Percentiles rank a stretch among this genome's conserved stretches.
phyloP scores from a whole-genome alignment of 2,329 filamentous ascomycete species.

The Neonectria neomacrospora region DNA sequence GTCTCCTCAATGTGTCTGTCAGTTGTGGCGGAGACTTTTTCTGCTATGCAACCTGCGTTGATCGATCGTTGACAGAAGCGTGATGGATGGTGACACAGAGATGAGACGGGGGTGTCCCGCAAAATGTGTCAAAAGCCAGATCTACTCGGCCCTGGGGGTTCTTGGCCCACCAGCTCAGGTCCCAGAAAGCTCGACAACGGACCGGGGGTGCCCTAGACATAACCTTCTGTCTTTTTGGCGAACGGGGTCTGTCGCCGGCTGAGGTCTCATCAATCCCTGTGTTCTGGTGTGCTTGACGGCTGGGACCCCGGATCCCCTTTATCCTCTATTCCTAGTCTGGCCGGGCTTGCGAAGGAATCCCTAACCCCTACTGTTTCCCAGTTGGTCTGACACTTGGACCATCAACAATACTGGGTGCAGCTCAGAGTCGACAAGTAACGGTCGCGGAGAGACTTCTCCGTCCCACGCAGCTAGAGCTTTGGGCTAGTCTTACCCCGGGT shows the following conservation, averaged over 20 bases:
- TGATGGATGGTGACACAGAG: slow-evolving; percentile 46
- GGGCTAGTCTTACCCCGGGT: slow-evolving; percentile 39
- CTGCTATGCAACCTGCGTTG: slow-evolving; percentile 24
- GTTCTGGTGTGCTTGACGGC: slow-evolving; percentile 35
- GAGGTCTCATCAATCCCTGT: slow-evolving; percentile 30
- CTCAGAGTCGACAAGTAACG: slow-evolving; percentile 35
- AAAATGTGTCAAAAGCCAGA: slow-evolving; percentile 48
- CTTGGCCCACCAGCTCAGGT: slow-evolving; percentile 32
- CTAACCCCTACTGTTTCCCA: slow-evolving; percentile 29
- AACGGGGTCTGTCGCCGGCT: slow-evolving; percentile 41
- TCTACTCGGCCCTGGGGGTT: slow-evolving; percentile 40
- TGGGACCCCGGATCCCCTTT: slow-evolving; percentile 34
- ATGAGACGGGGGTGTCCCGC: slow-evolving; percentile 47
- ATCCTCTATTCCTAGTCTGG: slow-evolving; percentile 48
- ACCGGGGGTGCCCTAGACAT: slow-evolving; percentile 36
- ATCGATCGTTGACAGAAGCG: slow-evolving; percentile 38
- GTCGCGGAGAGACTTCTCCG: slow-evolving; percentile 31
- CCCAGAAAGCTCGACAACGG: slow-evolving; percentile 32
- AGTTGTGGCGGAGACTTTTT: slow-evolving; percentile 30
- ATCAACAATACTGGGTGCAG: slow-evolving; percentile 28
- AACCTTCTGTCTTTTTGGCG: slow-evolving; percentile 42
- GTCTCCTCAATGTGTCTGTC: slow-evolving; percentile 20
- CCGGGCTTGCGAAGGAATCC: slow-evolving; percentile 48
- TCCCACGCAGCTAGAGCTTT: slow-evolving; percentile 30
- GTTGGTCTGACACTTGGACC: slow-evolving; percentile 31